Base-by-base conservation (phyloP, 2,329 filamentous ascomycete species). In the Neofusicoccum sp. region DNA sequence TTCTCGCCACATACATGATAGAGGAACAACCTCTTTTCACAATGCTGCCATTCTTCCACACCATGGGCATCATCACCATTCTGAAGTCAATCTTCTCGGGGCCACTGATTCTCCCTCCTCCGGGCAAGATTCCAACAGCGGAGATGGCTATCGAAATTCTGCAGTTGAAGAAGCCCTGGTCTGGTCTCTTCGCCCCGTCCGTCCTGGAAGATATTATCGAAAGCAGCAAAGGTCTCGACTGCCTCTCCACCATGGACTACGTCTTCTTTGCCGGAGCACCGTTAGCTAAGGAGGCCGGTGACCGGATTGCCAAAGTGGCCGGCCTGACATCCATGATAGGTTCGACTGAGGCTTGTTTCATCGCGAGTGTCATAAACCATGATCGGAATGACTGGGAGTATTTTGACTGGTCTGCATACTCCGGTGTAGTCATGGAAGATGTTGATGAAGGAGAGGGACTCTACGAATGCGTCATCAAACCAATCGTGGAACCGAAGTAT, bases 201-300 rank as follows among this genome's bases (percentile, higher is more conserved):
- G 65, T 71, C 14, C 68, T 67, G 1, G 70, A 71, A 47, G 70
- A 71, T 62, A 63, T 71, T 4, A 67, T 67, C 28, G 68, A 70
- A 33, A 69, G 66, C 16, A 64, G 63, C 3, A 64, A 67, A 11
- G 68, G 70, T 4, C 50, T 71, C 34, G 61, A 64, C n/a, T 69
- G 69, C 29, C 66, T 71, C 9, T 63, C 52, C n/a, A 47, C 54
- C 7, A 58, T 68, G 2, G 67, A 68, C 34, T 69, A 69, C 54
- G 70, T 69, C 31, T 54, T 66, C 48, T 67, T 64, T 50, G 63
- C 64, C 1, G 67, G 67, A 1, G 67, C 66, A 4, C 69, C 8
- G 64, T 68, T 45, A 67, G 63, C 48, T 62, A 66, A 47, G 37
- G 47, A 12, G 67, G 67, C 64, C 52, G 68, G 65, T 33, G 66